Base-by-base conservation (phyloP, 192 early-diverging fungal genomes). In the Rhizoclosmatium globosum region DNA sequence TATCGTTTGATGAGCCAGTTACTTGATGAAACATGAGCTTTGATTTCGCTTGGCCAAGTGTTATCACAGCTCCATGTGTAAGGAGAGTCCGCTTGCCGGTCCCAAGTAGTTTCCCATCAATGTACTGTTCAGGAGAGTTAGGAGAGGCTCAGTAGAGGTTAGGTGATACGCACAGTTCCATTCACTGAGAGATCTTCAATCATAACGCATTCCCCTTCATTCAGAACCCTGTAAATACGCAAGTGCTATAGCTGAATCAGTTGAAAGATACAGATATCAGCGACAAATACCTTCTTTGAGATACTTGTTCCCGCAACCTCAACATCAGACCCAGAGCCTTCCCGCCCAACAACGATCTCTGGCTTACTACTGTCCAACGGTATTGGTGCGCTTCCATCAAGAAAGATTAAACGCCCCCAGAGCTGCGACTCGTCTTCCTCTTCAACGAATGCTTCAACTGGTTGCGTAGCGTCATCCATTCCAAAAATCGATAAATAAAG, bases 81-180 rank as follows among this genome's bases (percentile, higher is more conserved):
- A 81, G 64, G 3, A 81, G 4, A 19, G 79, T 81, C 44, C 53
- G 78, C 23, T 81, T 67, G 11, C 41, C 74, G 44, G 21, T 66
- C 11, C 69, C 73, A 38, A 81, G 44, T 48, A 59, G 7, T 58
- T 71, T 75, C 13, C 56, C 43, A 42, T 76, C 76, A 42, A 81
- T 62, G 60, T 56, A 79, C 78, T 79, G 31, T 13, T 13, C 9
- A 19, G 15, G 6, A n/a, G 1, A 13, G 61, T 64, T 21, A 17
- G 6, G 13, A 11, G 7, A 21, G 31, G 38, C 46, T 42, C 23
- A 38, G 15, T 41, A 6, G 42, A 23, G 15, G 77, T 58, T n/a
- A 59, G 42, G 43, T n/a, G n/a, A 64, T 15, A 15, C 68, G 43
- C 42, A 78, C 71, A 13, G 70, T 79, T 23, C 78, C 78, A 38